Conservation (phyloP, 2,329 filamentous ascomycete species). For the Colletotrichum sp. region DNA sequence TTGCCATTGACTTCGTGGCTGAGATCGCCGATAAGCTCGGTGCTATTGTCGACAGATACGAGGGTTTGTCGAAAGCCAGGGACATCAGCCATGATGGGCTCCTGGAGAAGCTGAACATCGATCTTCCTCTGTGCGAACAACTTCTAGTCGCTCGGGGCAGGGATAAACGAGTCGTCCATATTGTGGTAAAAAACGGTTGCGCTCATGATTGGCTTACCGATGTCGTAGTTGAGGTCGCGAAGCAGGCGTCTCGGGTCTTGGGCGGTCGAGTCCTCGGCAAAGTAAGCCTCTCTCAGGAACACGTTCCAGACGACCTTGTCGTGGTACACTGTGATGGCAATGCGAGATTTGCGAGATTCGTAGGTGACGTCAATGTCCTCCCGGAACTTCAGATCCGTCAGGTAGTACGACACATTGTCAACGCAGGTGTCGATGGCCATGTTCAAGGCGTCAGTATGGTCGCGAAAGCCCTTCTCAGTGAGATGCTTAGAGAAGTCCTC, state of each 20-base stretch:
- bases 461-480: neutral
- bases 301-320: constrained; percentile 18
- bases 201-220: neutral
- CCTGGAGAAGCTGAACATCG: neutral
- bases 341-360: neutral
- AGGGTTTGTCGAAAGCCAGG: neutral
- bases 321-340: constrained; percentile 9
- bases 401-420: neutral
- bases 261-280: neutral
- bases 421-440: neutral
- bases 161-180: neutral
- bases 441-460: neutral
- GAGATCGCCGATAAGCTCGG: neutral
- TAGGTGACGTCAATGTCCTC: constrained; percentile 16
- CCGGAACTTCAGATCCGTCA: constrained; percentile 1
- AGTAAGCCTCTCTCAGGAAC: neutral
- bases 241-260: neutral
- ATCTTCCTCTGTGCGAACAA: constrained; percentile 6
- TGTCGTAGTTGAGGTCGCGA: neutral
- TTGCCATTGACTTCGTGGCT: neutral
- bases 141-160: constrained; percentile 1
- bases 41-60: neutral
- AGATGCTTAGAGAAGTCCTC: neutral
- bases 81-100: neutral
- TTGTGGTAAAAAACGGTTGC: neutral